These are phyloP conservation scores for Afroboletus lepidellus DNA, from an alignment of 1,284 basidiomycete species.

Conservation along the genomic window DNA sequence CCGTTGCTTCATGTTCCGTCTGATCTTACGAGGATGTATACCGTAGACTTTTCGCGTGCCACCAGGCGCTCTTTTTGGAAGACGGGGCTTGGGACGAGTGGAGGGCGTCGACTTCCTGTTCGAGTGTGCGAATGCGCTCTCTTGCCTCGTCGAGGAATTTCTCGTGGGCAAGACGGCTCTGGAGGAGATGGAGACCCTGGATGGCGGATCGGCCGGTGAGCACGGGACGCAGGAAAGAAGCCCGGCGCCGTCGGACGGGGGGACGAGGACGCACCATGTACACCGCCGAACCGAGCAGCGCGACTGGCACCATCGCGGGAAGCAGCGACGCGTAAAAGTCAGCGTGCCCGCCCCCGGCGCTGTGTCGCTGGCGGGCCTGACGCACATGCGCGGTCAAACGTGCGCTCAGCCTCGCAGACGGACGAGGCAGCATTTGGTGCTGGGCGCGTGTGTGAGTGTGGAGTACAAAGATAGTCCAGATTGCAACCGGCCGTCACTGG, in stretches of 20 bases:
- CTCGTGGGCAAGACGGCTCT: conserved; percentile 64
- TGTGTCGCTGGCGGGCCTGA: conserved; percentile 8
- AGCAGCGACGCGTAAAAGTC: conserved; percentile 64
- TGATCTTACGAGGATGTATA: conserved; percentile 15
- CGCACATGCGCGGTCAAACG: conserved; percentile 13
- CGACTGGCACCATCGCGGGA: conserved; percentile 75
- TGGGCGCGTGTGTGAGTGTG: not conserved
- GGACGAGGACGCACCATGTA: conserved; percentile 54
- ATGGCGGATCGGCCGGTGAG: conserved; percentile 20
- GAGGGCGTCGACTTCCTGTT: conserved; percentile 55
- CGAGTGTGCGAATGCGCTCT: conserved; percentile 50
- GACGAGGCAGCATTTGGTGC: no score
- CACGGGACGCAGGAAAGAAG: conserved; percentile 1
- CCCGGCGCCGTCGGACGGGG: conserved; percentile 15
- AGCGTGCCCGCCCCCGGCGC: conserved; percentile 49
- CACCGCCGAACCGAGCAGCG: conserved; percentile 71
- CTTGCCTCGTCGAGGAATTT: conserved; percentile 62
- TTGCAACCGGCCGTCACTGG: not conserved
- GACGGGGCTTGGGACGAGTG: conserved; percentile 9
- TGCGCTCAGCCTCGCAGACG: no score
- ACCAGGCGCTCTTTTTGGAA: conserved; percentile 15
- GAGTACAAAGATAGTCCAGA: not conserved
- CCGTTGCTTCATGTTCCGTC: not conserved
- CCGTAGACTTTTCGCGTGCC: conserved; percentile 8
- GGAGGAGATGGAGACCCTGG: conserved; percentile 64